phyloP scores from a whole-genome alignment of 2,329 filamentous ascomycete species.

The Pestalotiopsis sp. region DNA sequence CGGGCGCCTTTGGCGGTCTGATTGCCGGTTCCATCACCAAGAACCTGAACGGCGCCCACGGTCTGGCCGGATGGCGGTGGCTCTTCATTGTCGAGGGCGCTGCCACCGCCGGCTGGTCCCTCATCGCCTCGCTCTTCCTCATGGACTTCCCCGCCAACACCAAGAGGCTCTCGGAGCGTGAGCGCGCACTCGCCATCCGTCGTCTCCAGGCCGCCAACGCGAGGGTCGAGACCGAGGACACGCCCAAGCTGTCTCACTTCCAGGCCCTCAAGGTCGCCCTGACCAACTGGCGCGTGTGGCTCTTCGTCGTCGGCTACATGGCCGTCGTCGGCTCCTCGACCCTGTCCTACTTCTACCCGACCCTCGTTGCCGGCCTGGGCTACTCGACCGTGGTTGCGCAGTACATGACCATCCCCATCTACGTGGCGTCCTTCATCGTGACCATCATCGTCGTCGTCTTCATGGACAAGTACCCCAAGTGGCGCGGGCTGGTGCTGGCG shows the following conservation, averaged over 20 bases:
- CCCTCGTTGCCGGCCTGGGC: constrained; percentile 46
- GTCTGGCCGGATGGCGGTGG: constrained; percentile 50
- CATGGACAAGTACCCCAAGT: constrained; percentile 45
- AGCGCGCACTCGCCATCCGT: constrained; percentile 32
- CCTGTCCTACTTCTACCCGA: constrained; percentile 52
- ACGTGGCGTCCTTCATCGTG: constrained; percentile 40
- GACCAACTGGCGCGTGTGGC: constrained; percentile 41
- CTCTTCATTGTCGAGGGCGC: constrained; percentile 66
- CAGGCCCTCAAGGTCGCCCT: constrained; percentile 30
- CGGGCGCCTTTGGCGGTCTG: constrained; percentile 66
- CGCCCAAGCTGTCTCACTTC: constrained; percentile 48
- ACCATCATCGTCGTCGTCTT: constrained; percentile 47
- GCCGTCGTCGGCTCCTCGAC: constrained; percentile 44
- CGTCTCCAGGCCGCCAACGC: constrained; percentile 47
- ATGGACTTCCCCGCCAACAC: constrained; percentile 35
- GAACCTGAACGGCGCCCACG: constrained; percentile 54
- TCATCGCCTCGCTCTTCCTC: constrained; percentile 29
- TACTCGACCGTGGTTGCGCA: constrained; percentile 47
- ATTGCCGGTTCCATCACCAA: constrained; percentile 61
- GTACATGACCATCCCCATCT: constrained; percentile 54
- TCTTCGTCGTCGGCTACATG: constrained; percentile 43
- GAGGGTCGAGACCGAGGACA: constrained; percentile 60
- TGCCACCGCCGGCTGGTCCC: constrained; percentile 56
- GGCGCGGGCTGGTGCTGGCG: constrained; percentile 50
- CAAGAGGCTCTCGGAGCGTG: constrained; percentile 4